phyloP scores from a whole-genome alignment of 352 stramenopile species.

The Phytopythium chamaehyphon region DNA sequence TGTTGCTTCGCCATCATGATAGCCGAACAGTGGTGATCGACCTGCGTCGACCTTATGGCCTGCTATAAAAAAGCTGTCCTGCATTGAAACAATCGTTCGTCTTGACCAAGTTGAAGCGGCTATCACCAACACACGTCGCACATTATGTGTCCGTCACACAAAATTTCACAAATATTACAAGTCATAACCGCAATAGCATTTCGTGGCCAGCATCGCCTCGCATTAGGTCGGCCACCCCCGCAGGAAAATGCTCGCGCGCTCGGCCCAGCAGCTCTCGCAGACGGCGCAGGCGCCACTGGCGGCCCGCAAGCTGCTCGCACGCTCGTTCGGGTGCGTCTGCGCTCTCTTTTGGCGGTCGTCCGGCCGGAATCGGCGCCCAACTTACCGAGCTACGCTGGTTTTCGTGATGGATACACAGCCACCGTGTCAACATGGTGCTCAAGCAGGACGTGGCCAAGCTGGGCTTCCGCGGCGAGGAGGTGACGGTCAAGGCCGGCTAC shows the following conservation, averaged over 20 bases:
- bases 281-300: constrained; percentile 36
- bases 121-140: too few relatives aligned
- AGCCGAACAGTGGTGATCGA: too few relatives aligned
- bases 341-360: background rate
- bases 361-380: background rate
- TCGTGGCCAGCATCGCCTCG: too few relatives aligned
- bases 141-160: too few relatives aligned
- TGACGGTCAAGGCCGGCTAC: constrained; percentile 92
- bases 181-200: too few relatives aligned
- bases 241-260: constrained; percentile 30
- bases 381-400: background rate
- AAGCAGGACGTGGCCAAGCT: constrained; percentile 83
- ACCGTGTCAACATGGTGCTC: constrained; percentile 83
- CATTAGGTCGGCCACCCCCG: too few relatives aligned
- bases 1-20: too few relatives aligned
- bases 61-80: too few relatives aligned
- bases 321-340: constrained; percentile 57
- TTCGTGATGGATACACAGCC: constrained; percentile 21
- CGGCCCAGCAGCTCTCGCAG: constrained; percentile 22
- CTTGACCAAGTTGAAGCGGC: too few relatives aligned
- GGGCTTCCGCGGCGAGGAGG: constrained; percentile 88
- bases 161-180: too few relatives aligned
- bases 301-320: constrained; percentile 37
- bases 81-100: too few relatives aligned
- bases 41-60: too few relatives aligned